These are phyloP conservation scores for Melampsora americana DNA, from an alignment of 1,284 basidiomycete species.

Conservation along the genomic window DNA sequence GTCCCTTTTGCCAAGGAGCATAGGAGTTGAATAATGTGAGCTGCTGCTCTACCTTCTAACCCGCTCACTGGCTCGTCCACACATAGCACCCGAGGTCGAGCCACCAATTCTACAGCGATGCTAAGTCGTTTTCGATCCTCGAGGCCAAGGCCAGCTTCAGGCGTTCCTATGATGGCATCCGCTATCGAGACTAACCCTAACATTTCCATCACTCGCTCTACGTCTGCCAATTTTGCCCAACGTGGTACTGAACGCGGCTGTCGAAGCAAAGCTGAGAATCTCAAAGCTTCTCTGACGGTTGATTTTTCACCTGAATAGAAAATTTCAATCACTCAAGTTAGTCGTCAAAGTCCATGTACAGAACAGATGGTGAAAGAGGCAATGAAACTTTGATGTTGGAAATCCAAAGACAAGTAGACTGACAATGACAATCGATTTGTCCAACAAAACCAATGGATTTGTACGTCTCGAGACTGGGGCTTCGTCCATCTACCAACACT, in stretches of 20 bases:
- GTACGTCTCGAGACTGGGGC: conserved; percentile 27
- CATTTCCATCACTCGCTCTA: conserved; percentile 33
- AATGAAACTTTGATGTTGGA: not conserved
- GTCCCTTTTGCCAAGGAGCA: conserved; percentile 45
- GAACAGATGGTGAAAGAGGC: not conserved
- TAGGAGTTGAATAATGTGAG: conserved; percentile 48
- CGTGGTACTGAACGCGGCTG: conserved; percentile 34
- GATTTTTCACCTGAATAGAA: conserved; percentile 23
- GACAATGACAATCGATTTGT: conserved; percentile 41
- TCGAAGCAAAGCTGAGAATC: conserved; percentile 37
- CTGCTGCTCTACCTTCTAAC: conserved; percentile 47
- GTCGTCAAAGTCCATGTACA: not conserved
- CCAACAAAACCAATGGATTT: conserved; percentile 40
- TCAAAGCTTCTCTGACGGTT: conserved; percentile 36
- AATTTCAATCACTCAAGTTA: not conserved
- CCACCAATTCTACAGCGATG: conserved; percentile 46
- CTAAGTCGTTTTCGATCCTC: conserved; percentile 40
- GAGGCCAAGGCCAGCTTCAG: conserved; percentile 27
- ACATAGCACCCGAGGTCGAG: conserved; percentile 48
- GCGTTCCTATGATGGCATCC: conserved; percentile 38
- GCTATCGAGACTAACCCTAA: conserved; percentile 24
- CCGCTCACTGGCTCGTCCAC: conserved; percentile 52
- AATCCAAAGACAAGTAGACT: not conserved
- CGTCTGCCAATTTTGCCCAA: conserved; percentile 40
- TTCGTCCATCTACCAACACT: conserved; percentile 34